A percentile compares a stretch with the other conserved stretches of the same genome.
Conservation (phyloP, 805 yeast species). For the Yarrowia osloensis region DNA sequence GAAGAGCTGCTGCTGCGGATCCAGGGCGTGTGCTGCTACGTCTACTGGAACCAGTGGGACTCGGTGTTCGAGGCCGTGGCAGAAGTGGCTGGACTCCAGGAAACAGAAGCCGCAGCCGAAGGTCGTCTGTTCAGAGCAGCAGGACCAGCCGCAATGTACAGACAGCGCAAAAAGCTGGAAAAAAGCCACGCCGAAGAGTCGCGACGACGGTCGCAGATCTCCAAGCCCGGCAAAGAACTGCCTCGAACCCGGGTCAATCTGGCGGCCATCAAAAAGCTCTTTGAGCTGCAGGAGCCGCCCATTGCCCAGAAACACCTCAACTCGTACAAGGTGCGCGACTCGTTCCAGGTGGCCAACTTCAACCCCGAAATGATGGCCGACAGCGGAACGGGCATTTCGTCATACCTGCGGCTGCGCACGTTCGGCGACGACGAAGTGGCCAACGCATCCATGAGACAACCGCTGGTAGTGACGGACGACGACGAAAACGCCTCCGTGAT, state of each 20-base stretch:
- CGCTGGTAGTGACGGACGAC: background rate
- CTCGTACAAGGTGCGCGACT: slow-evolving; percentile 25
- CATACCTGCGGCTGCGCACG: slow-evolving; percentile 7
- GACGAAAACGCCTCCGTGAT: background rate
- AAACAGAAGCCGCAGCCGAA: slow-evolving; percentile 37
- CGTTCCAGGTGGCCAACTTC: slow-evolving; percentile 15
- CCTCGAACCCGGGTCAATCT: slow-evolving; percentile 22
- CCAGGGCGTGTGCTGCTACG: slow-evolving; percentile 41
- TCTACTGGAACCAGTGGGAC: slow-evolving; percentile 44
- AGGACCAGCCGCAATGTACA: slow-evolving; percentile 42
- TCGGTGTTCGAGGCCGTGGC: slow-evolving; percentile 39
- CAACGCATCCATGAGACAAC: background rate
- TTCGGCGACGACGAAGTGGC: slow-evolving; percentile 18
- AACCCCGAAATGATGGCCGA: slow-evolving; percentile 24
- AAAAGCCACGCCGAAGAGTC: slow-evolving; percentile 36
- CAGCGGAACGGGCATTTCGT: slow-evolving; percentile 1
- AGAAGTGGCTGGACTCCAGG: slow-evolving; percentile 38
- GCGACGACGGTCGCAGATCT: slow-evolving; percentile 29
- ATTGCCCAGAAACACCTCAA: slow-evolving; percentile 26
- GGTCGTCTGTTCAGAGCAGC: slow-evolving; percentile 41
- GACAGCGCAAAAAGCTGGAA: slow-evolving; percentile 36
- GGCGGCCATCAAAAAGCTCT: slow-evolving; percentile 29
- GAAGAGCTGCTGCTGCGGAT: slow-evolving; percentile 38
- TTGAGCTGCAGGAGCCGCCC: slow-evolving; percentile 29
- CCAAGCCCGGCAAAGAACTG: slow-evolving; percentile 10